Evolutionary conservation across 768 basidiomycete species (phyloP).

Genomic region (Rickenella mellea): DNA sequence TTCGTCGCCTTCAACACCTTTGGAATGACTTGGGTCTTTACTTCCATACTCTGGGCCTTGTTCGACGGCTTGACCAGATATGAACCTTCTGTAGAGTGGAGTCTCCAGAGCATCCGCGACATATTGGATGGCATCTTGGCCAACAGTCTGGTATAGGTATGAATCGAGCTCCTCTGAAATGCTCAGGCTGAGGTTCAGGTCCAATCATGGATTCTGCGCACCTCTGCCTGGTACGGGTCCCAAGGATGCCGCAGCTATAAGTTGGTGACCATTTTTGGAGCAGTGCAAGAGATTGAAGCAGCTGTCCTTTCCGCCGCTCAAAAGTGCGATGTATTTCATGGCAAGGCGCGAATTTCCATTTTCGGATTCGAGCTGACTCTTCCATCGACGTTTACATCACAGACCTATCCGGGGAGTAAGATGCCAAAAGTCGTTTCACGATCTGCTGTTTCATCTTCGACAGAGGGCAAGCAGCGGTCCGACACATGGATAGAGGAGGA

Average conservation of each 20-base stretch:
- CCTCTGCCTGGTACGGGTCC: conserved; percentile 82
- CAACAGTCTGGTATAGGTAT: conserved; percentile 98
- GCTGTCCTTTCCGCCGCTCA: conserved; percentile 97
- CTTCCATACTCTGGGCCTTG: conserved; percentile 82
- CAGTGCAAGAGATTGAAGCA: conserved; percentile 94
- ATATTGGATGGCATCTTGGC: conserved; percentile 83
- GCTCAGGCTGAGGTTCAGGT: conserved; percentile 9
- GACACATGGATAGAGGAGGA: not conserved
- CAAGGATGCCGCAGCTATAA: conserved; percentile 83
- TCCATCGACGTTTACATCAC: not conserved
- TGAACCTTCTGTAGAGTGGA: conserved; percentile 76
- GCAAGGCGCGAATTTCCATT: not conserved
- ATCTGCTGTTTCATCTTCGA: conserved; percentile 81
- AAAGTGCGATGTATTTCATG: conserved; percentile 90
- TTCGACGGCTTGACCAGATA: conserved; percentile 72
- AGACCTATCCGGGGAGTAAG: not conserved
- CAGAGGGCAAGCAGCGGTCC: conserved; percentile 49
- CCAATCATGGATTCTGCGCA: conserved; percentile 25
- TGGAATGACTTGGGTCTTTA: conserved; percentile 30
- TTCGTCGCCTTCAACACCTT: conserved; percentile 75
- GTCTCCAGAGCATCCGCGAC: conserved; percentile 80
- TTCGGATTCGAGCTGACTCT: not conserved
- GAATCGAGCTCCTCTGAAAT: conserved; percentile 93
- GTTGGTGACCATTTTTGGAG: conserved; percentile 72
- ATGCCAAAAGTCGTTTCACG: conserved; percentile 94